These are phyloP conservation scores for Malassezia slooffiae DNA, from an alignment of 1,284 basidiomycete genomes.

Conservation along the genomic window DNA sequence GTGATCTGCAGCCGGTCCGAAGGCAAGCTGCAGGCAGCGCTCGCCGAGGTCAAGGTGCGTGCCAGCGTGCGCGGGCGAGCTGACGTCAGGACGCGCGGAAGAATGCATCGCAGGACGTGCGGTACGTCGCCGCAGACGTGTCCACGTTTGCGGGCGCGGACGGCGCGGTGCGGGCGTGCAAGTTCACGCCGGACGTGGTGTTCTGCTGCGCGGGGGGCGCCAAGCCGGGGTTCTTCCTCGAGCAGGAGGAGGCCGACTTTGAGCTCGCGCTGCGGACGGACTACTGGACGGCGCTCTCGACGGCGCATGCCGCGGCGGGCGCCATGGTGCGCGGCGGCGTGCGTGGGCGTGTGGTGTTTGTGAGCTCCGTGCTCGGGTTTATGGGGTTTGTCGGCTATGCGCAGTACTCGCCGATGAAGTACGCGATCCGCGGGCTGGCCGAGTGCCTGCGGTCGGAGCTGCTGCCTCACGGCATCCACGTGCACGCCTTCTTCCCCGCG, in stretches of 20 bases:
- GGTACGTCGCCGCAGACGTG: slow-evolving; percentile 32
- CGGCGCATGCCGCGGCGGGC: slow-evolving; percentile 63
- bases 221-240: slow-evolving; percentile 62
- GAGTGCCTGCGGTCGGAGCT: slow-evolving; percentile 76
- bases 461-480: slow-evolving; percentile 63
- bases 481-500: slow-evolving; percentile 79
- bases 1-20: slow-evolving; percentile 67
- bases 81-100: slow-evolving; percentile 12
- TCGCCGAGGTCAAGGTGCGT: slow-evolving; percentile 57
- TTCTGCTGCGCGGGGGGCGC: slow-evolving; percentile 65
- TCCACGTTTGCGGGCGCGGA: slow-evolving; percentile 34
- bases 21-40: slow-evolving; percentile 55
- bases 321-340: slow-evolving; percentile 58
- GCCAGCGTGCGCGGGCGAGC: neutral
- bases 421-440: slow-evolving; percentile 80
- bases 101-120: slow-evolving; percentile 15
- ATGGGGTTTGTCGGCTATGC: slow-evolving; percentile 74
- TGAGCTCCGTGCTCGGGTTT: slow-evolving; percentile 69
- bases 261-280: slow-evolving; percentile 50
- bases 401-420: slow-evolving; percentile 76
- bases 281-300: slow-evolving; percentile 57
- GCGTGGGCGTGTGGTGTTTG: slow-evolving; percentile 64
- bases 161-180: slow-evolving; percentile 15
- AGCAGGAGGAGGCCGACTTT: slow-evolving; percentile 57
- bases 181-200: slow-evolving; percentile 56